These are phyloP conservation scores for Neonectria faginata DNA, from an alignment of 2,329 filamentous ascomycete genomes.

Conservation along the genomic window DNA sequence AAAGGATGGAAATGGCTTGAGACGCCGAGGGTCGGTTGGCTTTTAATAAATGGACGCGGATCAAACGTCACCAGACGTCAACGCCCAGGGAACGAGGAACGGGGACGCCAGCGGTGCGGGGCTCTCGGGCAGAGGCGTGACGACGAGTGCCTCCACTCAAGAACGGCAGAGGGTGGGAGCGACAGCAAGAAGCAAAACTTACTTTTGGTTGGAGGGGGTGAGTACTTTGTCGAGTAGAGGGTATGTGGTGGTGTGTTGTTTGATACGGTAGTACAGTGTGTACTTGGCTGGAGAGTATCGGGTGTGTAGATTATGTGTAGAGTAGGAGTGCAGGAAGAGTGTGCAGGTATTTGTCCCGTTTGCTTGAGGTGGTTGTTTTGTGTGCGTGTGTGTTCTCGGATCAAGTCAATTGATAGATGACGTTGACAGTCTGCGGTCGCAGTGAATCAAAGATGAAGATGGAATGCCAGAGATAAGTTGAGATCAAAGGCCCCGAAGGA, in stretches of 20 bases:
- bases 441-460: background rate
- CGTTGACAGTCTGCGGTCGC: background rate
- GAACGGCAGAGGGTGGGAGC: slow-evolving; percentile 10
- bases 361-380: background rate
- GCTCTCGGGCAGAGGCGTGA: slow-evolving; percentile 18
- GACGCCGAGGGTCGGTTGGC: slow-evolving; percentile 34
- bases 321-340: background rate
- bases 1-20: slow-evolving; percentile 26
- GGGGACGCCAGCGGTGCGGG: slow-evolving; percentile 23
- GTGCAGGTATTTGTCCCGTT: slow-evolving; percentile 4
- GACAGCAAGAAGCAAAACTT: slow-evolving; percentile 31
- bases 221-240: slow-evolving; percentile 18
- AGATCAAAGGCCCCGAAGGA: slow-evolving; percentile 18
- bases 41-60: slow-evolving; percentile 40
- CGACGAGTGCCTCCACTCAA: slow-evolving; percentile 22
- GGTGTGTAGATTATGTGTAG: slow-evolving; percentile 8
- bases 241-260: slow-evolving; percentile 19
- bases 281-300: no score
- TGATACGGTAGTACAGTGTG: slow-evolving; percentile 20
- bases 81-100: slow-evolving; percentile 7
- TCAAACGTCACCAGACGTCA: slow-evolving; percentile 42
- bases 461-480: slow-evolving; percentile 9
- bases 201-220: slow-evolving; percentile 27
- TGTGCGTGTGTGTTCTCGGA: background rate
- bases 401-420: slow-evolving; percentile 10